A percentile compares a stretch with the other conserved stretches of the same genome.
phyloP scores from a whole-genome alignment of 768 basidiomycete genomes.

The Hygrocybe punicea region DNA sequence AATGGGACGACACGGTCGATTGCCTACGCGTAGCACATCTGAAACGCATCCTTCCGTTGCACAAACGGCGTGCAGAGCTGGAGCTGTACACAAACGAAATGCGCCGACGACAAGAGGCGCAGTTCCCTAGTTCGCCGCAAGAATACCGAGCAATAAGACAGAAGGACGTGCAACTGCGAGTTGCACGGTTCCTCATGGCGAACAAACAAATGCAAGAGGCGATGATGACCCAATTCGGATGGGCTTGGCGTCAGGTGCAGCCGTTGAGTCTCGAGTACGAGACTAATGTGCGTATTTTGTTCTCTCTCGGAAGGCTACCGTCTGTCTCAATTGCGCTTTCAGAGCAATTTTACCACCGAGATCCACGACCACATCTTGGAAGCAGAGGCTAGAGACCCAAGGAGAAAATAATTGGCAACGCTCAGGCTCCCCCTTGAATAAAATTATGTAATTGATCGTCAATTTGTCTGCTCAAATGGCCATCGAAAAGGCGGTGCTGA shows the following conservation, averaged over 20 bases:
- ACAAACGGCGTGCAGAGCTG: constrained; percentile 15
- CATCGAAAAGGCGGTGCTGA: too few relatives aligned
- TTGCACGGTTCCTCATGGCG: constrained; percentile 45
- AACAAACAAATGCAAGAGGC: constrained; percentile 39
- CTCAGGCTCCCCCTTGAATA: too few relatives aligned
- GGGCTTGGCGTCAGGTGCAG: constrained; percentile 49
- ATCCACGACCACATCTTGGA: background rate
- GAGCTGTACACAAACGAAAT: constrained; percentile 22
- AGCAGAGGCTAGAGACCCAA: background rate
- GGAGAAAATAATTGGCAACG: too few relatives aligned
- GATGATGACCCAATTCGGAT: constrained; percentile 47
- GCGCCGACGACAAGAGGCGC: constrained; percentile 24
- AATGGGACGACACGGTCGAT: constrained; percentile 32
- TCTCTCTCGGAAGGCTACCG: background rate
- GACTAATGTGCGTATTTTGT: constrained; percentile 38
- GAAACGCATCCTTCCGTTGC: constrained; percentile 20
- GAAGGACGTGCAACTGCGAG: constrained; percentile 47
- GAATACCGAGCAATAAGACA: constrained; percentile 33
- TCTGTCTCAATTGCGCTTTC: background rate
- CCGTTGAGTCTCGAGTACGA: constrained; percentile 42
- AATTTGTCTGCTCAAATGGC: background rate
- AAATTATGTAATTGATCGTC: background rate
- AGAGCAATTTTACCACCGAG: background rate
- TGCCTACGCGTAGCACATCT: constrained; percentile 33
- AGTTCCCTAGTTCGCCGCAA: constrained; percentile 34